These are phyloP conservation scores for Ceratorhiza oryzae-sativae DNA, from an alignment of 1,284 basidiomycete species.

Conservation along the genomic window DNA sequence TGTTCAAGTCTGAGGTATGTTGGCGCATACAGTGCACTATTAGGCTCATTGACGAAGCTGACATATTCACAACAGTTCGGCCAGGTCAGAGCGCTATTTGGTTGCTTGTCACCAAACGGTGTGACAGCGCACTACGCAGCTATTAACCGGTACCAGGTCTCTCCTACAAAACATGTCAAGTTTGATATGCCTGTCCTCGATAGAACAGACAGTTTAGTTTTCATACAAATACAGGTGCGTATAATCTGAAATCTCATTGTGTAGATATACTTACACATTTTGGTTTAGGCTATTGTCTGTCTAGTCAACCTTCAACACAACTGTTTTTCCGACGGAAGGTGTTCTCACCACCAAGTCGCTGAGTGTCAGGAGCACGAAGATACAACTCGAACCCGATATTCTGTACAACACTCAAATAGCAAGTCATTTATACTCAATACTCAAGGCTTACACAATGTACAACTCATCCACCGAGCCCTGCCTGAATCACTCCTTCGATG, in stretches of 20 bases:
- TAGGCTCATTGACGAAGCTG: no score
- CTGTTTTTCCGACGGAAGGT: background rate
- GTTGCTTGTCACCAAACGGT: background rate
- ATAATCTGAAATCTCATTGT: background rate
- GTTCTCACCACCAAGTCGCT: background rate
- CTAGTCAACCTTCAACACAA: conserved; percentile 14
- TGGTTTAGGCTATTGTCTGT: conserved; percentile 3
- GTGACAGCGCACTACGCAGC: background rate
- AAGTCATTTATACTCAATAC: background rate
- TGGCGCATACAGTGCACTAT: no score
- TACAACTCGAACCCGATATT: background rate
- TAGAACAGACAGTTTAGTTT: background rate
- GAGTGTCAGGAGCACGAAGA: background rate
- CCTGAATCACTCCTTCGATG: background rate
- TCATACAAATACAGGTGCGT: background rate
- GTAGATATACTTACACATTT: background rate
- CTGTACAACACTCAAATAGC: background rate
- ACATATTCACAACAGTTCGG: conserved; percentile 27
- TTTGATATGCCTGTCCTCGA: background rate
- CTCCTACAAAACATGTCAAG: background rate
- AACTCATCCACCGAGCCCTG: background rate
- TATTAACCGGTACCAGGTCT: background rate
- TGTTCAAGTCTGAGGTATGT: background rate
- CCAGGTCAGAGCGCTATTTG: background rate
- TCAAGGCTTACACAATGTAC: background rate